Percentiles rank a stretch among this genome's conserved stretches.
These are phyloP conservation scores for Pigoraptor vietnamica DNA, from an alignment of 78 protist species.

Conservation along the genomic window DNA sequence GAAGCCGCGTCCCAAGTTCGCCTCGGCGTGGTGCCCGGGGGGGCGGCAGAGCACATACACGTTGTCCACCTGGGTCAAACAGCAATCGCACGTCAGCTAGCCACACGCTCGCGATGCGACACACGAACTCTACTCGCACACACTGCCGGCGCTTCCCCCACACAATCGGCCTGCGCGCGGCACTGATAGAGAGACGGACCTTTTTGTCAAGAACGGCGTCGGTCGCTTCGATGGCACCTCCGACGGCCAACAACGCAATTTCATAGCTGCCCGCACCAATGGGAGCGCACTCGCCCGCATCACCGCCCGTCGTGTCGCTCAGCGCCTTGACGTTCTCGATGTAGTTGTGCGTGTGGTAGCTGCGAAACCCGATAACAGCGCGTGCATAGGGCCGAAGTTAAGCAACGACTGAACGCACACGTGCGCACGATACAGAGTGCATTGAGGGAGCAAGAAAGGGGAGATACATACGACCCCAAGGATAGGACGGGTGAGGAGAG, in stretches of 20 bases:
- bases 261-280: not conserved
- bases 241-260: not conserved
- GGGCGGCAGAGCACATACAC: conserved; percentile 40
- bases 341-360: not conserved
- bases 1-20: conserved; percentile 26
- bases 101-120: too few species aligned
- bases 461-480: not conserved
- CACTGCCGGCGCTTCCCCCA: too few species aligned
- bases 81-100: too few species aligned
- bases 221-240: not conserved
- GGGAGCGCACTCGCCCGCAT: not conserved
- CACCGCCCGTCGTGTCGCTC: not conserved
- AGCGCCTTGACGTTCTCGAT: not conserved
- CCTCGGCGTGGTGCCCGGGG: conserved; percentile 52
- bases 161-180: too few species aligned
- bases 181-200: too few species aligned
- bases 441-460: not conserved
- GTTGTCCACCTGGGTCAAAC: too few species aligned
- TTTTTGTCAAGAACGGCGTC: not conserved
- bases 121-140: too few species aligned
- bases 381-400: too few species aligned
- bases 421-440: not conserved
- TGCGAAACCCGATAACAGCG: too few species aligned
- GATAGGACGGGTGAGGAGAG: too few species aligned
- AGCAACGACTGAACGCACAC: too few species aligned